Conservation (phyloP, 1,139 yeast species). For the Debaryomyces udenii region DNA sequence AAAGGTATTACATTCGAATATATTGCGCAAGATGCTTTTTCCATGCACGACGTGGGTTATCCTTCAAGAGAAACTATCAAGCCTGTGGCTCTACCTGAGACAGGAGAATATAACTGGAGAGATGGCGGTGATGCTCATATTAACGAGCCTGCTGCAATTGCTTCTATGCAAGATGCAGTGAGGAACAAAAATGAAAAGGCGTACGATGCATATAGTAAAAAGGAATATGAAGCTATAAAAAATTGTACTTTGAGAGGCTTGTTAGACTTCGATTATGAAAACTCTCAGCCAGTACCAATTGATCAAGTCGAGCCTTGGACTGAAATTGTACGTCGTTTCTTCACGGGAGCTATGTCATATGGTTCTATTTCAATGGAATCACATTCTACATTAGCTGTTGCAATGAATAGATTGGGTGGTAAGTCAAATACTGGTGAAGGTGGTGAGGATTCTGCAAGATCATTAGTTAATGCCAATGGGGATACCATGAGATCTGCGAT, state of each 20-base stretch:
- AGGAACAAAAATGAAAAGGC: constrained; percentile 94
- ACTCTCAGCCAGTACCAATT: constrained; percentile 75
- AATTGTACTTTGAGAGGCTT: constrained; percentile 93
- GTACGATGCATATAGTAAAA: constrained; percentile 84
- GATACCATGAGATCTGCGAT: constrained; percentile 98
- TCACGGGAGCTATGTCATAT: constrained; percentile 99
- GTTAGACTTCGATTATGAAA: constrained; percentile 82
- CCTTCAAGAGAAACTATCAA: constrained; percentile 75
- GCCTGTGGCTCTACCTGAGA: constrained; percentile 82
- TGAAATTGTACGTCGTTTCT: constrained; percentile 94
- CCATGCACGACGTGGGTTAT: constrained; percentile 90
- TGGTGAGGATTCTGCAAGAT: constrained; percentile 96
- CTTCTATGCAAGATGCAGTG: constrained; percentile 95
- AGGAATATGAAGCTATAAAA: constrained; percentile 89
- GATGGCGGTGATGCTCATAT: constrained; percentile 97
- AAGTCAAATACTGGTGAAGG: constrained; percentile 99
- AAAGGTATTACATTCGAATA: constrained; percentile 94
- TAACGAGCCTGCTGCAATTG: constrained; percentile 93
- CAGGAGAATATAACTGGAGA: constrained; percentile 98
- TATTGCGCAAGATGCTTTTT: constrained; percentile 94
- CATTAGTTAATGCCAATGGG: constrained; percentile 77
- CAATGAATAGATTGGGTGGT: constrained; percentile 97
- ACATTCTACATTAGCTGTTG: constrained; percentile 95
- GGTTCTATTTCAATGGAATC: constrained; percentile 99
- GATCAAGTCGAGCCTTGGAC: constrained; percentile 99